These are phyloP conservation scores for Yamadazyma atlantica DNA, from an alignment of 1,139 yeast genomes.

Conservation along the genomic window DNA sequence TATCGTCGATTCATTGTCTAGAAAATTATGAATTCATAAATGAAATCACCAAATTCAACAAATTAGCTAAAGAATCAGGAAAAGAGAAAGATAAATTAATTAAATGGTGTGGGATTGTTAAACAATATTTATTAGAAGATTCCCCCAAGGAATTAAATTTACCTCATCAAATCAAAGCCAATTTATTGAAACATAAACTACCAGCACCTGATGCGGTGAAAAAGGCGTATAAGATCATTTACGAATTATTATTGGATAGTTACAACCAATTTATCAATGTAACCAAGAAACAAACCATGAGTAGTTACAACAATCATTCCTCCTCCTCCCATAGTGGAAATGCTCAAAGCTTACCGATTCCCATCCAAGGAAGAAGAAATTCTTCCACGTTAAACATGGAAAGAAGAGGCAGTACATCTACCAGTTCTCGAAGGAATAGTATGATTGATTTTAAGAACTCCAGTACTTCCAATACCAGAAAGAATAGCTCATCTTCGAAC, in stretches of 20 bases:
- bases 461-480: conserved; percentile 6
- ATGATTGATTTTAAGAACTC: conserved; percentile 5
- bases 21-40: conserved; percentile 38
- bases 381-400: conserved; percentile 5
- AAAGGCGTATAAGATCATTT: conserved; percentile 25
- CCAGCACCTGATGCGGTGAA: conserved; percentile 17
- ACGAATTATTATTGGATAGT: conserved; percentile 34
- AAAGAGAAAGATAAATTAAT: conserved; percentile 12
- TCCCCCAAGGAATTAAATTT: conserved; percentile 36
- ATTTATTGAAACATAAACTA: conserved; percentile 12
- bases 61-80: conserved; percentile 11
- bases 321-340: conserved; percentile 5
- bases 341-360: conserved; percentile 9
- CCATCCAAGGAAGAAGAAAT: conserved; percentile 4
- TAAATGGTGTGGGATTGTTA: conserved; percentile 28
- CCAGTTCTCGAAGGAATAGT: conserved; percentile 8
- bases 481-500: conserved; percentile 10
- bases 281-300: conserved; percentile 16
- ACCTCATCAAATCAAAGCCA: conserved; percentile 23
- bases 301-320: conserved; percentile 5
- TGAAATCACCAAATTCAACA: conserved; percentile 26
- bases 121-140: conserved; percentile 26
- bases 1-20: conserved; percentile 31
- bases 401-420: conserved; percentile 6
- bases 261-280: conserved; percentile 32